phyloP scores from a whole-genome alignment of 2,329 filamentous ascomycete genomes.

The Aspergillus clavatus region DNA sequence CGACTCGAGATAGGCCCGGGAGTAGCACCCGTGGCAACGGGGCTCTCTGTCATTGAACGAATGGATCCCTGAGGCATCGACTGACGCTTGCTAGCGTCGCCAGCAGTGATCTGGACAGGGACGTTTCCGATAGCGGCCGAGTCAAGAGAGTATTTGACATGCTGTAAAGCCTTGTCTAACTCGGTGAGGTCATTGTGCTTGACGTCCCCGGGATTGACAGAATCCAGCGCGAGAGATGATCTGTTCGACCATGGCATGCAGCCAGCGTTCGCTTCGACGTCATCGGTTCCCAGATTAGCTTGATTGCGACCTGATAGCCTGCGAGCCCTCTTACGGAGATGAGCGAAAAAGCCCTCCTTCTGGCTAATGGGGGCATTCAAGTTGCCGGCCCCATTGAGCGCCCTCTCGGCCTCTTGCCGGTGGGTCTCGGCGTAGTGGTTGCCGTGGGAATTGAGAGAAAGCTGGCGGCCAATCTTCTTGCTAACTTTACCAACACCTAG shows the following conservation, averaged over 20 bases:
- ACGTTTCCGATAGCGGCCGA: conserved; percentile 34
- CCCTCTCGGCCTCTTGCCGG: conserved; percentile 84
- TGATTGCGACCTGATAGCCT: conserved; percentile 89
- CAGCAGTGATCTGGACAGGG: conserved; percentile 32
- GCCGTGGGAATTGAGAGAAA: conserved; percentile 85
- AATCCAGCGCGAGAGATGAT: conserved; percentile 75
- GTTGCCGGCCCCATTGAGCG: conserved; percentile 74
- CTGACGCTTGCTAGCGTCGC: conserved; percentile 35
- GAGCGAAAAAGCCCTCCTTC: conserved; percentile 97
- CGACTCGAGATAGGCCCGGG: conserved; percentile 65
- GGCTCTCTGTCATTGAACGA: conserved; percentile 26
- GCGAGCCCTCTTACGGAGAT: conserved; percentile 86
- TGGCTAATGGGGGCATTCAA: conserved; percentile 71
- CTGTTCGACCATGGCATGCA: conserved; percentile 86
- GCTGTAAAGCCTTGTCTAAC: conserved; percentile 57
- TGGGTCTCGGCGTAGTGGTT: conserved; percentile 91
- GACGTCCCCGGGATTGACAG: conserved; percentile 45
- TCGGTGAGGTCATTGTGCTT: conserved; percentile 52
- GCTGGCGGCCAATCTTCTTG: conserved; percentile 92
- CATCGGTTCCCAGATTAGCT: conserved; percentile 74
- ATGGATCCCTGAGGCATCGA: conserved; percentile 36
- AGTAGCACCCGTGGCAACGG: conserved; percentile 22
- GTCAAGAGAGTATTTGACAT: conserved; percentile 56
- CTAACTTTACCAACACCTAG: conserved; percentile 54
- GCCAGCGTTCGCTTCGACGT: conserved; percentile 87